Conservation (phyloP, 306 rosid genomes). For the Sesbania bispinosa region DNA sequence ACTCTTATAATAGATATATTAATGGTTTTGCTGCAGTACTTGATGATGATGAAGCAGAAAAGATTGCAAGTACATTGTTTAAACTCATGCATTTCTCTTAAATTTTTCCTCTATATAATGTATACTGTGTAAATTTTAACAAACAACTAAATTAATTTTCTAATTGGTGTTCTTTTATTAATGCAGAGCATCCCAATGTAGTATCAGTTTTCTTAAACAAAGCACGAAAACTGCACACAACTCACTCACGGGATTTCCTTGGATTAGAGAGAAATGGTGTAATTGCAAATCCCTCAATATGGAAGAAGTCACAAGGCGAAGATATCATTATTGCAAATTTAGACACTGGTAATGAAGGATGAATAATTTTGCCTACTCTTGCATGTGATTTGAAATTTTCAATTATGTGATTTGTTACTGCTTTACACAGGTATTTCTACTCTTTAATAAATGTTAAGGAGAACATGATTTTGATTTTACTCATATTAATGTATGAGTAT, state of each 20-base stretch:
- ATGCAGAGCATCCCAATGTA: constrained; percentile 52
- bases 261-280: constrained; percentile 27
- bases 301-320: constrained; percentile 54
- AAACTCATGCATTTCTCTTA: background rate
- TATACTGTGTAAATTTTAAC: background rate
- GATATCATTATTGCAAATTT: constrained; percentile 58
- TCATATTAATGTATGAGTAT: too few relatives aligned
- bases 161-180: background rate
- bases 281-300: constrained; percentile 27
- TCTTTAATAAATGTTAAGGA: too few relatives aligned
- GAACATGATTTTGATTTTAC: too few relatives aligned
- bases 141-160: background rate
- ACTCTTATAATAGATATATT: too few relatives aligned
- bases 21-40: too few relatives aligned
- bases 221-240: constrained; percentile 35
- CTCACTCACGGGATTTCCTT: too few relatives aligned
- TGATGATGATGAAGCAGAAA: constrained; percentile 45
- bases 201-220: constrained; percentile 52
- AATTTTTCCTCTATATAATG: too few relatives aligned
- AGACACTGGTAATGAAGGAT: constrained; percentile 51
- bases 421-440: too few relatives aligned
- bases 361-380: background rate
- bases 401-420: too few relatives aligned
- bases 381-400: too few relatives aligned
- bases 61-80: constrained; percentile 44